These are phyloP conservation scores for Diaporthe velutina DNA, from an alignment of 2,329 filamentous ascomycete genomes.

Conservation along the genomic window DNA sequence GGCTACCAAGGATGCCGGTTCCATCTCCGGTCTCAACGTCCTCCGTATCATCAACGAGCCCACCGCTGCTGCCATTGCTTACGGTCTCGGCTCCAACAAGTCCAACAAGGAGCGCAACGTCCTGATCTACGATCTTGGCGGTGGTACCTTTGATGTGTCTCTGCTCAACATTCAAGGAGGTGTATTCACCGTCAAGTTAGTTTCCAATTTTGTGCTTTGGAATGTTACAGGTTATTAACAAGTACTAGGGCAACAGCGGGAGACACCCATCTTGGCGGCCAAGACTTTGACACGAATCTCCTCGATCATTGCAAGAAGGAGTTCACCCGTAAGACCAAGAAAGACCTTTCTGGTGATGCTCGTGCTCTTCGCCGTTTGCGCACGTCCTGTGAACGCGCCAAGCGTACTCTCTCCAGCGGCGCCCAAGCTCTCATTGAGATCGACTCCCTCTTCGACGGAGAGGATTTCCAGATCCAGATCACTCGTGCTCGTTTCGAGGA, in stretches of 20 bases:
- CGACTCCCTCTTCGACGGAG: slow-evolving; percentile 97
- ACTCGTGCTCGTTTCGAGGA: slow-evolving; percentile 99
- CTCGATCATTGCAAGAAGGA: slow-evolving; percentile 98
- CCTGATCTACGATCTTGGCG: slow-evolving; percentile 99
- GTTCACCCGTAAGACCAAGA: slow-evolving; percentile 85
- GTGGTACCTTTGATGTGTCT: slow-evolving; percentile 99
- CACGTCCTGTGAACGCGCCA: slow-evolving; percentile 99
- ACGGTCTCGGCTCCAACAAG: slow-evolving; percentile 96
- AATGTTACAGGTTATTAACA: too few species aligned
- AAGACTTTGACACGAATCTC: slow-evolving; percentile 96
- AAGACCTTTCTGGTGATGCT: slow-evolving; percentile 84
- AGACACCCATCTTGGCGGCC: slow-evolving; percentile 95
- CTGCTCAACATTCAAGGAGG: slow-evolving; percentile 98
- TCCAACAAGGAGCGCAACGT: slow-evolving; percentile 98
- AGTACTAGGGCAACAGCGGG: slow-evolving; percentile 91
- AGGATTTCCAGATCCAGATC: slow-evolving; percentile 97
- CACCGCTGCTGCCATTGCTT: slow-evolving; percentile 97
- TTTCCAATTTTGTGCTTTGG: too few species aligned
- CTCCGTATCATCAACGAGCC: slow-evolving; percentile 99
- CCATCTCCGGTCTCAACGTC: slow-evolving; percentile 96
- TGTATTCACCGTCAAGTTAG: slow-evolving; percentile 92
- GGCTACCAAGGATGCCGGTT: slow-evolving; percentile 98
- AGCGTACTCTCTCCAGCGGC: slow-evolving; percentile 97
- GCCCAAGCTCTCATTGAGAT: slow-evolving; percentile 99
- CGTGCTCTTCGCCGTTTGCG: slow-evolving; percentile 95